Base-by-base conservation (phyloP, 2,329 filamentous ascomycete genomes). In the Madurella mycetomatis region DNA sequence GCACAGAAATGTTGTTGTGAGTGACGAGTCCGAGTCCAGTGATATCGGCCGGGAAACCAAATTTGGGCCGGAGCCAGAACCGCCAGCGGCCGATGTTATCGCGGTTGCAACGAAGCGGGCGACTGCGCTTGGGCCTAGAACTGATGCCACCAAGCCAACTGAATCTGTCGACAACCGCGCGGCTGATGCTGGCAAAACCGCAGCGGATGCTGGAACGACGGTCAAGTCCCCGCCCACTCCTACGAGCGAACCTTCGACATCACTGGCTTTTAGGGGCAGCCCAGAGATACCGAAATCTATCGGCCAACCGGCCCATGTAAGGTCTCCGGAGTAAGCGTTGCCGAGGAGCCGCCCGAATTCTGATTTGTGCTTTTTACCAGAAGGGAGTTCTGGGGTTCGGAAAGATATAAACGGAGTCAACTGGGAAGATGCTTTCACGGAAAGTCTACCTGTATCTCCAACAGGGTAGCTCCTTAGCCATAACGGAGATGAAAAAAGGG, bases 251-350 rank as follows among this genome's bases (percentile, higher is more conserved):
- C 53, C 52, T 48, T 65, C 74, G 25, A 77, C 76, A 13, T 70
- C 78, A 31, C 68, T 85, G 62, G 80, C 82, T 63, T 81, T 82
- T 71, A 78, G 82, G 64, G 79, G 79, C 60, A 85, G 82, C 63
- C 82, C 82, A 19, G 83, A 85, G 65, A 84, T 84, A 70, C 64
- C 72, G 48, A 70, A 73, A 49, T 64, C 65, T 45, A 61, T 71
- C 34, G 63, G 67, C 9, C 62, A 56, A 41, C 61, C 69, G 16
- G 60, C 74, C 34, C 64, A 69, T 56, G 65, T 72, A 34, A 62
- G 62, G 11, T 34, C 47, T 4, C 16, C 25, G 5, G 57, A 62
- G 49, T 62, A 53, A 49, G 31, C 7, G 18, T 11, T 25, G 8
- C 8, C 2, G 13, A 13, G 9, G 31, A 1, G 9, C 17, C 19